phyloP scores from a whole-genome alignment of 495 filamentous ascomycete species.

The Friedmanniomyces simplex region DNA sequence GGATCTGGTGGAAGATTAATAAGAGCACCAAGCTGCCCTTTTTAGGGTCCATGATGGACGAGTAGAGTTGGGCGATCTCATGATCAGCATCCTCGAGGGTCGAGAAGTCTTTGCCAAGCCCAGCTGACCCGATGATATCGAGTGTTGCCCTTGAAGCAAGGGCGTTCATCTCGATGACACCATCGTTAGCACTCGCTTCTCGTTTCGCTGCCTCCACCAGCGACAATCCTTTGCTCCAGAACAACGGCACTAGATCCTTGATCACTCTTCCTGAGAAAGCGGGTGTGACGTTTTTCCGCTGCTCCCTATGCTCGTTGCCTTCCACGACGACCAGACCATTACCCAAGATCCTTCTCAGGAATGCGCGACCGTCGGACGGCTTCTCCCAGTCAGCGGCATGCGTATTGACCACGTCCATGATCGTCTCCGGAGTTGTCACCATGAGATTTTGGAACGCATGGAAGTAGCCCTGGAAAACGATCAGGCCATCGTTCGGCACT shows the following conservation, averaged over 20 bases:
- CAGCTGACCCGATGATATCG: constrained; percentile 29
- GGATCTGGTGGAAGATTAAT: constrained; percentile 37
- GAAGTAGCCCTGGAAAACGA: constrained; percentile 25
- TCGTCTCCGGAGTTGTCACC: constrained; percentile 20
- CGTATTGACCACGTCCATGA: constrained; percentile 29
- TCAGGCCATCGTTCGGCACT: constrained; percentile 26
- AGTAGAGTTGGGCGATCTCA: constrained; percentile 23
- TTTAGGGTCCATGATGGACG: constrained; percentile 41
- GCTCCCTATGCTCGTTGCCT: constrained; percentile 30
- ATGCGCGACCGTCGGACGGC: constrained; percentile 33
- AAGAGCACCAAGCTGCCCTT: constrained; percentile 38
- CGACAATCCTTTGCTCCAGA: constrained; percentile 38
- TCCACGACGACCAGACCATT: constrained; percentile 29
- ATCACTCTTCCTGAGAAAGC: constrained; percentile 29
- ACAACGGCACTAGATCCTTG: constrained; percentile 30
- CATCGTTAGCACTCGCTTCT: constrained; percentile 19
- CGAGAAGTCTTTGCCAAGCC: constrained; percentile 28
- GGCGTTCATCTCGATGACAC: constrained; percentile 25
- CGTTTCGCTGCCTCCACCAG: constrained; percentile 24
- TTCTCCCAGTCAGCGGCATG: constrained; percentile 45
- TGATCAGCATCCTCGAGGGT: constrained; percentile 25
- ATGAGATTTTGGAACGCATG: constrained; percentile 16
- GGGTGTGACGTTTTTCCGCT: constrained; percentile 30
- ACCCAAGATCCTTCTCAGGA: constrained; percentile 26
- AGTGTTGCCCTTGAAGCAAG: constrained; percentile 27